Conservation (phyloP, 148 eudicot genomes). For the Linanthus parryae region DNA sequence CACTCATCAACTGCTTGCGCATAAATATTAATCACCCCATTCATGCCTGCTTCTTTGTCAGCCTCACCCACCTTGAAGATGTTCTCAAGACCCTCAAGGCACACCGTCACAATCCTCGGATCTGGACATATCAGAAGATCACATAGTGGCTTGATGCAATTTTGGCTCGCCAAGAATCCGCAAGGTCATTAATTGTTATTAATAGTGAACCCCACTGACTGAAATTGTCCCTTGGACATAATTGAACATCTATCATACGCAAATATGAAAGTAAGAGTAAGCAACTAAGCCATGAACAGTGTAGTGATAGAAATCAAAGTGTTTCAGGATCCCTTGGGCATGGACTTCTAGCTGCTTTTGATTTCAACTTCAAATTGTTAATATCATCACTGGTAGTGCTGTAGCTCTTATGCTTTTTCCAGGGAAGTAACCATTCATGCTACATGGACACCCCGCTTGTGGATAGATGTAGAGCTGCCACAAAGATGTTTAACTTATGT, state of each 20-base stretch:
- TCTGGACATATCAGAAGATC: conserved; percentile 25
- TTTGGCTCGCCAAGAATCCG: conserved; percentile 23
- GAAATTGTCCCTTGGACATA: too few species aligned
- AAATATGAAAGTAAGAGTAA: too few species aligned
- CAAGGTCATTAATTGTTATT: too few species aligned
- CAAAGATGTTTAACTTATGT: too few species aligned
- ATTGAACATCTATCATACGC: not conserved
- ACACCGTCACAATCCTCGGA: conserved; percentile 23
- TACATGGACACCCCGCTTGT: too few species aligned
- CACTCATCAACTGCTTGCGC: conserved; percentile 22
- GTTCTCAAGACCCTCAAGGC: conserved; percentile 20
- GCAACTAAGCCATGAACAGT: too few species aligned
- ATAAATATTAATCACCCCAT: conserved; percentile 17
- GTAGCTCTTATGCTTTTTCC: too few species aligned
- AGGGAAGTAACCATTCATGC: too few species aligned
- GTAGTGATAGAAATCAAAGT: not conserved
- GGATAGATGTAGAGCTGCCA: too few species aligned
- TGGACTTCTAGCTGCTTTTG: too few species aligned
- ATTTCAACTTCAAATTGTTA: too few species aligned
- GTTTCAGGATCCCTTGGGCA: not conserved
- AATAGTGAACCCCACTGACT: not conserved
- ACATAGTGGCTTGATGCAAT: conserved; percentile 23
- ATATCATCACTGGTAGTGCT: too few species aligned
- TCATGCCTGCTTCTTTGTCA: conserved; percentile 16
- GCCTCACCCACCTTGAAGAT: conserved; percentile 28